Base-by-base conservation (phyloP, 2,329 filamentous ascomycete species). In the Ophiostoma montium region DNA sequence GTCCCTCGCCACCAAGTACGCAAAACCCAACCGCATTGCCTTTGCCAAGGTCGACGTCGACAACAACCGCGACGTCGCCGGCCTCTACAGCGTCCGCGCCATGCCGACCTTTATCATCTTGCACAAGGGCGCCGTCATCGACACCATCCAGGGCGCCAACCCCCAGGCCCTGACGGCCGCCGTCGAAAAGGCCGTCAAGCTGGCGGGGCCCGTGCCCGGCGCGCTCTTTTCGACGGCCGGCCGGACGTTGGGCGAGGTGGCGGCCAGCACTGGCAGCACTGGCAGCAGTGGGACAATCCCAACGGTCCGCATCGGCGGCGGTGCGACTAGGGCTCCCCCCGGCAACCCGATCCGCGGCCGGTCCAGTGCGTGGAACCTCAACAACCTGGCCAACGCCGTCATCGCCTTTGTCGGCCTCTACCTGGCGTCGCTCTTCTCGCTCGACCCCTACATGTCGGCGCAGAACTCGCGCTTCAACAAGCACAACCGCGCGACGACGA, bases 101-200 rank as follows among this genome's bases (percentile, higher is more conserved):
- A 89, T 94, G 80, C 92, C 92, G 6, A 96, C 92, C 47, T 96
- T 98, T 68, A 77, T 95, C 63, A 80, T 96, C 65, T 89, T 87
- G 72, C 83, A 86, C 67, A 79, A 78, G 61, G 82, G 82, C 58
- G 71, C 75, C 55, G 78, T 82, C 59, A 74, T 85, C 61, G 76
- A 86, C 56, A 88, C 84, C 31, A 80, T 95, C 61, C 75, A 77
- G 60, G 92, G 92, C 58, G 88, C 89, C 32, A 85, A 95, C 67
- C 76, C 81, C 1, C 73, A 80, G 11, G 81, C 79, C 47, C 78
- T 98, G 39, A 83, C 80, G 33, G 74, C 79, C 50, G 86, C 85
- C 21, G 81, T 95, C 55, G 80, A 82, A 59, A 84, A 84, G 62
- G 78, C 76, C 3, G 68, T 79, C 47, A 76, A 76, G 61, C 67